Base-by-base conservation (phyloP, 805 yeast species). In the Metschnikowia reukaufii region DNA sequence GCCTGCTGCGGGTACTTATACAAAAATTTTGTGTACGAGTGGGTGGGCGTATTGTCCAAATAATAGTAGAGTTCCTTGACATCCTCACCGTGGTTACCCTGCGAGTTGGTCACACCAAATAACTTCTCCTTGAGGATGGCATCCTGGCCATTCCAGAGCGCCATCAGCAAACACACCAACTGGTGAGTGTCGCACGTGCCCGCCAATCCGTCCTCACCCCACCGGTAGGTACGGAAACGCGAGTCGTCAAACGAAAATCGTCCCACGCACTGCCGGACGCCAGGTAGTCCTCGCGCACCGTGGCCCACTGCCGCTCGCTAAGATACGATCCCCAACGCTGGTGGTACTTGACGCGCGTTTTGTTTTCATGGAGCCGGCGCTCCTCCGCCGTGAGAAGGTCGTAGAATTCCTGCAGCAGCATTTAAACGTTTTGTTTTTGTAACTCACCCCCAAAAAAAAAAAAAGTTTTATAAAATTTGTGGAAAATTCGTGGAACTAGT, bases 201-300 rank as follows among this genome's bases (percentile, higher is more conserved):
- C 9, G 92, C 95, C 56, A 90, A 70, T 2, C 97, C 97, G 63
- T 90, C 97, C 65, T 91, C 97, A 35, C 96, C 96, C 97, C 97
- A 90, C 36, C 97, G 75, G 64, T 86, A 90, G 12, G 88, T 81
- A 54, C 97, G 73, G 18, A 90, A 79, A 49, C 82, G 75, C 1
- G 95, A 85, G 50, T 88, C 89, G 49, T 88, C 95, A 63, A 88
- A 89, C 6, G 95, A 66, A 90, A 90, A 56, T 82, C 81, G 32
- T 81, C 76, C 97, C 97, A 90, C 3, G 96, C 96, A 56, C 89
- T 89, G 36, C 97, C 97, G 55, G 82, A 78, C 42, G 67, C 73
- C 0, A 96, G 86, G 66, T 90, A 90, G 63, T 89, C 97, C 66
- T 90, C 97, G 50, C 97, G 73, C 4, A 87, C 92, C 1, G 88